phyloP scores from a whole-genome alignment of 2,329 filamentous ascomycete genomes.

The Periconia digitata region DNA sequence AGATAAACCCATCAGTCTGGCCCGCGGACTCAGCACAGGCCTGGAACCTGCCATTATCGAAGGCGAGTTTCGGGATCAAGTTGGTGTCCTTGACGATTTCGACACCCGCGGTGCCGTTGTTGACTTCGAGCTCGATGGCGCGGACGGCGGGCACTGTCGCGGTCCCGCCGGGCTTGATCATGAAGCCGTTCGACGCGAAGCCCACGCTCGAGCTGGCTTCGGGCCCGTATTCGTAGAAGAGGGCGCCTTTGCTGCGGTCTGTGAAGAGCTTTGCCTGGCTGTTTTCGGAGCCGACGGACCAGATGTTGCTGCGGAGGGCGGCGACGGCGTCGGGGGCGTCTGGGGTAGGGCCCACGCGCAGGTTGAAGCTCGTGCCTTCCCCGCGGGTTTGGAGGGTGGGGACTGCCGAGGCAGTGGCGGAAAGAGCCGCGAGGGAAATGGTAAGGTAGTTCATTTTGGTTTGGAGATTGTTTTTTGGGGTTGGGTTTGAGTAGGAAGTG shows the following conservation, averaged over 20 bases:
- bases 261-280: not conserved
- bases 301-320: conserved; percentile 1
- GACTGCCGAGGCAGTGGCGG: not conserved
- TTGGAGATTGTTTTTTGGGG: not conserved
- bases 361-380: conserved; percentile 1
- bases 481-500: no score
- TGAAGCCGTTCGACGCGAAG: conserved; percentile 1
- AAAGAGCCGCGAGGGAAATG: conserved; percentile 3
- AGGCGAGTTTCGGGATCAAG: conserved; percentile 1
- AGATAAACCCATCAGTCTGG: not conserved
- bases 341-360: not conserved
- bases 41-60: conserved; percentile 3
- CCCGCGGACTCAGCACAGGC: not conserved
- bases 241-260: not conserved
- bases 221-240: conserved; percentile 5
- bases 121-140: conserved; percentile 1
- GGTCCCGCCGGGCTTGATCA: conserved; percentile 10
- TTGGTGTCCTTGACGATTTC: not conserved
- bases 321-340: conserved; percentile 1
- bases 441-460: conserved; percentile 3
- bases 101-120: conserved; percentile 2
- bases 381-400: not conserved
- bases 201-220: not conserved
- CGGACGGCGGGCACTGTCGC: conserved; percentile 7
- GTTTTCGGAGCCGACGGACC: not conserved